These are phyloP conservation scores for Basipetospora chlamydospora DNA, from an alignment of 2,329 filamentous ascomycete genomes.

Conservation along the genomic window DNA sequence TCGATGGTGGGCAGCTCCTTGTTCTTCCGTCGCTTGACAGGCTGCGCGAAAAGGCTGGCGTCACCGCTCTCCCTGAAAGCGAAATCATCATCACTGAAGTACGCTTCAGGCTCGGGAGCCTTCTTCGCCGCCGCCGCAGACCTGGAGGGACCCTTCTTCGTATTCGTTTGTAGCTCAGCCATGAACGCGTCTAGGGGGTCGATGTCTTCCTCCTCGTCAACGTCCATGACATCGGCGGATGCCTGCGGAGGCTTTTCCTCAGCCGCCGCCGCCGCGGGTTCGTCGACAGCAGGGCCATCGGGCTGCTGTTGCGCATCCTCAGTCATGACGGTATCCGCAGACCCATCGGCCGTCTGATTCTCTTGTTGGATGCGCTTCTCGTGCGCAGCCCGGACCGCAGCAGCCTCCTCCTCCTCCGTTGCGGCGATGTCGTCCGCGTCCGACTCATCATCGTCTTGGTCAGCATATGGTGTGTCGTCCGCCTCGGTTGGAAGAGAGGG, in stretches of 20 bases:
- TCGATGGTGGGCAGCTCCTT: constrained; percentile 85
- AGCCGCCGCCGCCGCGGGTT: constrained; percentile 9
- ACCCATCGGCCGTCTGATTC: constrained; percentile 33
- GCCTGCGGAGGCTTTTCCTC: constrained; percentile 11
- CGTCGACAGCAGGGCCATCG: constrained; percentile 11
- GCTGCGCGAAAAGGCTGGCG: constrained; percentile 31
- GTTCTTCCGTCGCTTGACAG: constrained; percentile 61
- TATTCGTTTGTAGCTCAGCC: constrained; percentile 39
- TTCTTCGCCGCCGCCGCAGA: constrained; percentile 25
- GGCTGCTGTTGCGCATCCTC: constrained; percentile 16
- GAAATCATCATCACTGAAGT: constrained; percentile 78
- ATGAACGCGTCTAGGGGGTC: constrained; percentile 98
- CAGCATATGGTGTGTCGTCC: constrained; percentile 44
- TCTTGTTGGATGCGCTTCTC: constrained; percentile 55
- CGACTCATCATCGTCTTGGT: constrained; percentile 55
- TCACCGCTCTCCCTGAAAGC: constrained; percentile 34
- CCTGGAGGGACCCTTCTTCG: constrained; percentile 11
- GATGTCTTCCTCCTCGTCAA: constrained; percentile 36
- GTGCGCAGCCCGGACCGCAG: constrained; percentile 70
- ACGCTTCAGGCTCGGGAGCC: constrained; percentile 59
- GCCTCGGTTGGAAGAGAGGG: constrained; percentile 59
- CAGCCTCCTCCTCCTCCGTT: constrained; percentile 76
- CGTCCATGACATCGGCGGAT: constrained; percentile 35
- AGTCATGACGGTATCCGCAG: constrained; percentile 18
- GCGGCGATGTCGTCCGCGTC: constrained; percentile 65